Conservation (phyloP, 495 filamentous ascomycete species). For the Lasiosphaeria hispida region DNA sequence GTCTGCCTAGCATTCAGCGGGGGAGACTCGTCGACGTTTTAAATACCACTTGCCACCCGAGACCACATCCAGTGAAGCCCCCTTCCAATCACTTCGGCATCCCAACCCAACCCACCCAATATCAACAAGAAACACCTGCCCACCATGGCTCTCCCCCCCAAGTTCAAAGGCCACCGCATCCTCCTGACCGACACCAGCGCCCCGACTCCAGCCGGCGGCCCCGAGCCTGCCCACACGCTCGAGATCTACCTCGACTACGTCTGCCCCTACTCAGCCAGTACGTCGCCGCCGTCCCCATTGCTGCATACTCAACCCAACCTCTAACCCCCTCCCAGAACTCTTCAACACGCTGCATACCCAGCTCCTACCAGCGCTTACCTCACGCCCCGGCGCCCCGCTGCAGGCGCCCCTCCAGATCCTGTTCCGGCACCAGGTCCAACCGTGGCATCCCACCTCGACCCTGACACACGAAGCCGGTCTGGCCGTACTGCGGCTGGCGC, state of each 20-base stretch:
- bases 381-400: slow-evolving; percentile 53
- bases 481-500: slow-evolving; percentile 66
- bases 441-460: slow-evolving; percentile 91
- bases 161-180: slow-evolving; percentile 70
- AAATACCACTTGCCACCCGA: too few species aligned
- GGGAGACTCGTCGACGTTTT: too few species aligned
- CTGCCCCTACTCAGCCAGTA: slow-evolving; percentile 60
- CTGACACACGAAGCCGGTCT: slow-evolving; percentile 83
- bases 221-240: slow-evolving; percentile 61
- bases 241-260: slow-evolving; percentile 87
- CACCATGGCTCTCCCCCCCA: slow-evolving; percentile 73
- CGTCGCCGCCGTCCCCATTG: slow-evolving; percentile 27
- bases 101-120: background rate
- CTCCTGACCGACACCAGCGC: slow-evolving; percentile 28
- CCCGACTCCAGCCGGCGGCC: slow-evolving; percentile 31
- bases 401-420: slow-evolving; percentile 63
- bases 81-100: background rate
- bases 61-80: too few species aligned
- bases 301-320: slow-evolving; percentile 36
- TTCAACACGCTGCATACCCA: slow-evolving; percentile 55
- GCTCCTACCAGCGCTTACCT: slow-evolving; percentile 52
- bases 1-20: too few species aligned
- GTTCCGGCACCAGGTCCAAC: slow-evolving; percentile 89
- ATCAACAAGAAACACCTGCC: background rate
- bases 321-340: slow-evolving; percentile 42